Evolutionary conservation across 108 stramenopile species (phyloP), one percentile per base, ranked within the genome.

Genomic region (Aureococcus anophagefferens): DNA sequence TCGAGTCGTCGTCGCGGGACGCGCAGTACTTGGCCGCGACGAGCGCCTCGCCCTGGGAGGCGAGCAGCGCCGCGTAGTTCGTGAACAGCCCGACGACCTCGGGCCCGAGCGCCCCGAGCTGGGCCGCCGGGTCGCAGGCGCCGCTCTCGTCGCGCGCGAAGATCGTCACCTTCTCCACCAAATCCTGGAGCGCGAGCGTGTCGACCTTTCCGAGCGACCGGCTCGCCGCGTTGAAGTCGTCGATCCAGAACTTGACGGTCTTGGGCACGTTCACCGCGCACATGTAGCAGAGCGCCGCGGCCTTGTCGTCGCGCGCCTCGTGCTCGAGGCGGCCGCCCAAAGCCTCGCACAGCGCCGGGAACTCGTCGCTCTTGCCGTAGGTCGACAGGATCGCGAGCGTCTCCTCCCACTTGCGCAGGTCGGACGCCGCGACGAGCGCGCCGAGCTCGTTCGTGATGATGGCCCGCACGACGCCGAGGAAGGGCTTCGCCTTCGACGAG

Each of bases 221-320:
- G 67, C 79, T 89, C 45, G 86, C 85, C 46, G 70, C 76, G 35
- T 77, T 67, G 37, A 93, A 75, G 62, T 92, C 87, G 46, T 82
- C 68, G 64, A 81, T 89, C 94, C 94, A 95, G 76, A 84, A 90
- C 62, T 77, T 76, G 1, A 91, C 87, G 28, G 94, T 84, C 74
- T 87, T 83, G 30, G 80, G 82, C 44, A 96, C 84, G 75, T 91
- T 93, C 76, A 93, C 79, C 17, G 94, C 89, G 70, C 95, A 98
- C 88, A 98, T 92, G 89, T 87, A 96, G 69, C 95, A 96, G 7
- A 96, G 82, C 34, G 89, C 89, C 9, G 97, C 97, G 72, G 79
- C 84, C 30, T 72, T 74, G 33, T 73, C 44, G 74, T 96, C 94
- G 7, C 92, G 86, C 5, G 64, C 46, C 63, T 83, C 83, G 30